These are phyloP conservation scores for Phytophthora sp. DNA, from an alignment of 352 stramenopile species.

Conservation along the genomic window DNA sequence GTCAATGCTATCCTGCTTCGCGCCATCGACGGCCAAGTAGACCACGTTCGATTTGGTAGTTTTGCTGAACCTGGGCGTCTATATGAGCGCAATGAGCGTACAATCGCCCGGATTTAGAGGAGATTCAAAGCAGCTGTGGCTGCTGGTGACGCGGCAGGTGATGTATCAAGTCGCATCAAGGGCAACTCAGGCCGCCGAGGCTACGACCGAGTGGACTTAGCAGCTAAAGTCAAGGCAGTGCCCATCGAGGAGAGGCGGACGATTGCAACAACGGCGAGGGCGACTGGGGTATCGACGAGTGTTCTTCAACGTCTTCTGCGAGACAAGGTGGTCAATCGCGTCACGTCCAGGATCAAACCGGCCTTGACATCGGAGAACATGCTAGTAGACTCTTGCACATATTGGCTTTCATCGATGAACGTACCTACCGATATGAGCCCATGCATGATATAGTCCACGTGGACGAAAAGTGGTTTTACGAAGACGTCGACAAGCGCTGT, in stretches of 20 bases:
- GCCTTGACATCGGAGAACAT: neutral
- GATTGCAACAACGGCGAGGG: neutral
- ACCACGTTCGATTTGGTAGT: neutral
- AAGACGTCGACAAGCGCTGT: constrained; percentile 6
- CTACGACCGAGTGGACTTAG: neutral
- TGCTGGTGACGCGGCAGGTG: neutral
- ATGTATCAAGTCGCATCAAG: neutral
- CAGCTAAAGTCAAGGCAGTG: neutral
- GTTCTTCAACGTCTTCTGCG: neutral
- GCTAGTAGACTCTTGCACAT: neutral
- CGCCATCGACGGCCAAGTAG: neutral
- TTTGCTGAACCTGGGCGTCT: neutral
- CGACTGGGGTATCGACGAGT: too few species aligned
- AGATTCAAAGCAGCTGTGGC: neutral
- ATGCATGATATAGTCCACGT: constrained; percentile 13
- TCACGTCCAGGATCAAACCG: constrained; percentile 2
- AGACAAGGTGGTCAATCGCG: neutral
- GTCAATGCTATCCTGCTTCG: neutral
- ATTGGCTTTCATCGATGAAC: neutral
- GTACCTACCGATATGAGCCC: neutral
- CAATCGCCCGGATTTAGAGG: neutral
- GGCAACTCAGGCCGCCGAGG: neutral
- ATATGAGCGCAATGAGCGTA: neutral
- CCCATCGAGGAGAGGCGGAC: neutral
- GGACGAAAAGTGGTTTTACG: constrained; percentile 18